Evolutionary conservation across 2,329 filamentous ascomycete species (phyloP).

Genomic region (Stagonosporopsis tanaceti): DNA sequence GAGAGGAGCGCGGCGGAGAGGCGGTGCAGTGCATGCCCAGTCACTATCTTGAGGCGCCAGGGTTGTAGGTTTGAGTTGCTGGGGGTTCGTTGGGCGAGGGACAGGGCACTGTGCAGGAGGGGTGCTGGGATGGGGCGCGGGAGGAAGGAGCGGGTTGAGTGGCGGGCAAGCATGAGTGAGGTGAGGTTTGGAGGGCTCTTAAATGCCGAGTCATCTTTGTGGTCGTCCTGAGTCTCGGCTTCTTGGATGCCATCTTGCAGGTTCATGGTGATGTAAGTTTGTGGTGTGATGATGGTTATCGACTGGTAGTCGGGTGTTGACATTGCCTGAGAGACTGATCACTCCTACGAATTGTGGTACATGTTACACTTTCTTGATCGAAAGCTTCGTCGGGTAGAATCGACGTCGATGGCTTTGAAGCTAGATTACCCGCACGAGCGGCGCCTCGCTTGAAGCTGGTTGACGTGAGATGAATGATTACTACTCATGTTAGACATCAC

Average conservation of each 20-base stretch:
- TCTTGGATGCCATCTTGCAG: neutral
- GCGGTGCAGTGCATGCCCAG: constrained; percentile 22
- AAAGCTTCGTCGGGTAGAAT: no score
- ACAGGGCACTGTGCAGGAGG: constrained; percentile 5
- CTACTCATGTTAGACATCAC: no score
- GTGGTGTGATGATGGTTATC: neutral
- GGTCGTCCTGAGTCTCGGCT: neutral
- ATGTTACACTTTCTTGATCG: no score
- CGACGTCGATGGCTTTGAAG: no score
- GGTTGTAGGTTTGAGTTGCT: constrained; percentile 23
- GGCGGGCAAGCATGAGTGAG: constrained; percentile 7
- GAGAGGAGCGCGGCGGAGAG: constrained; percentile 20
- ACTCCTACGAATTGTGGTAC: no score
- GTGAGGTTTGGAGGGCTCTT: neutral
- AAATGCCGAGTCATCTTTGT: neutral
- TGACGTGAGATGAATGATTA: no score
- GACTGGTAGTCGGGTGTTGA: no score
- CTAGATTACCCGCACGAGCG: neutral
- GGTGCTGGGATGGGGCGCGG: constrained; percentile 1
- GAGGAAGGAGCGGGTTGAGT: constrained; percentile 20
- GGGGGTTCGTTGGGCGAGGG: constrained; percentile 15
- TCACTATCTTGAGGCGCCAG: constrained; percentile 22
- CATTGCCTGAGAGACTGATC: no score
- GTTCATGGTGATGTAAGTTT: neutral
- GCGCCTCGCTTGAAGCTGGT: neutral